Evolutionary conservation across 192 early-diverging fungal genomes (phyloP).

Genomic region (Umbelopsis sp.): DNA sequence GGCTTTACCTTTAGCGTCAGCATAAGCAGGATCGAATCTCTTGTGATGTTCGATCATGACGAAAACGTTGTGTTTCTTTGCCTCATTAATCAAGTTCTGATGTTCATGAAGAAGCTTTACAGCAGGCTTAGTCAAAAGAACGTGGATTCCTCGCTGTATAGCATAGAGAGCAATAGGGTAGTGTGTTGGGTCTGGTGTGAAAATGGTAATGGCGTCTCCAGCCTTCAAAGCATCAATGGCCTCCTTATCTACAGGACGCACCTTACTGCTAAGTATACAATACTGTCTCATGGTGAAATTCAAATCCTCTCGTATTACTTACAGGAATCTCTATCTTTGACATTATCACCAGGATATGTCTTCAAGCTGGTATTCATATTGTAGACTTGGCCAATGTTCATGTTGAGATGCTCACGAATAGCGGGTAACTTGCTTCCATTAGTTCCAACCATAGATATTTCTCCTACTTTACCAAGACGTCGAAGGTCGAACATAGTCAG

Average conservation of each 20-base stretch:
- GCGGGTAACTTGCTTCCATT: conserved; percentile 42
- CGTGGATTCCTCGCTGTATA: conserved; percentile 39
- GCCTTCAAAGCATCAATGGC: conserved; percentile 41
- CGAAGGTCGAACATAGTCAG: conserved; percentile 46
- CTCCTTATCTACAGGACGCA: conserved; percentile 26
- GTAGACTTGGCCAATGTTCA: conserved; percentile 33
- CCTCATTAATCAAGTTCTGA: conserved; percentile 29
- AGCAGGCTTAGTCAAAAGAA: conserved; percentile 47
- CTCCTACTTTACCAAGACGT: conserved; percentile 31
- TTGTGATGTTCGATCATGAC: conserved; percentile 47
- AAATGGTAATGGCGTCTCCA: conserved; percentile 47
- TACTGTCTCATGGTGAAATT: background rate
- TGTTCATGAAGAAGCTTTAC: conserved; percentile 44
- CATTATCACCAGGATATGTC: conserved; percentile 41
- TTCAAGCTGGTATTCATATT: conserved; percentile 35
- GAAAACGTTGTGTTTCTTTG: conserved; percentile 39
- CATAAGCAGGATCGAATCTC: conserved; percentile 50
- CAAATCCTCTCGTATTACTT: background rate
- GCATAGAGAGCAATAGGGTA: conserved; percentile 45
- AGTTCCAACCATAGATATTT: conserved; percentile 45
- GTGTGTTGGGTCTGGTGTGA: conserved; percentile 51
- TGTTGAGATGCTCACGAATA: conserved; percentile 38
- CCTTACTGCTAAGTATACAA: background rate
- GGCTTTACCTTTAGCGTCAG: conserved; percentile 40
- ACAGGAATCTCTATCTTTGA: conserved; percentile 43